Base-by-base conservation (phyloP, 139 green algal genomes). In the Monoraphidium neglectum region DNA sequence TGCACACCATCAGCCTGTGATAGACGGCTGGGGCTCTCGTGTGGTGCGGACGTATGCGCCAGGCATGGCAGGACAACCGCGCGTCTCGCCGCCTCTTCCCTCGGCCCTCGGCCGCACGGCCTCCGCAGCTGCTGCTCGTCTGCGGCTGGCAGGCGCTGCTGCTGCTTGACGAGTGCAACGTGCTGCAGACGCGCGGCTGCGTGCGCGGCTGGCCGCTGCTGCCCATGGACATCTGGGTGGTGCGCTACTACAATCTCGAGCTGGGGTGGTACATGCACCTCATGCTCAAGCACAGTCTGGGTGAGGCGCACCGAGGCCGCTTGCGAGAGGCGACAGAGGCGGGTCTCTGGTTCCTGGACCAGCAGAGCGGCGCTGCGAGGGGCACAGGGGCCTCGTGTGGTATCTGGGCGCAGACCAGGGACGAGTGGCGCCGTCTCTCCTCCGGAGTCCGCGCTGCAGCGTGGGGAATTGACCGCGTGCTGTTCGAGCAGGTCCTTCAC, bases 261-360 rank as follows among this genome's bases (percentile, higher is more conserved):
- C 49, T 76, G 72, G 81, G 76, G 1, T 86, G 81, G 81, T 86
- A 86, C 68, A 26, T 81, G 53, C 81, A 86, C 46, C 72, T 86
- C 28, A 77, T 86, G 76, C 26, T 76, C 3, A 86, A 86, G 36
- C 76, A 81, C 51, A 36, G 35, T 0, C 37, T 86, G 43, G 76
- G 80, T 85, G 64, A 51, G 43, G 8, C 43, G 12, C 12, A 12
- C 8, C 8, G 43, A 12, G 8, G 43, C 8, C 8, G 43, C 43
- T 51, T 51, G 8, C 8, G 12, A 12, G 43, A 12, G 43, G 43
- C n/a, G n/a, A n/a, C n/a, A n/a, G n/a, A n/a, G n/a, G n/a, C n/a
- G n/a, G n/a, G n/a, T n/a, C n/a, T n/a, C n/a, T n/a, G n/a, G n/a
- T n/a, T n/a, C n/a, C n/a, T n/a, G n/a, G n/a, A n/a, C n/a, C n/a